Conservation (phyloP, 352 stramenopile genomes). For the Blastocystis hominis region DNA sequence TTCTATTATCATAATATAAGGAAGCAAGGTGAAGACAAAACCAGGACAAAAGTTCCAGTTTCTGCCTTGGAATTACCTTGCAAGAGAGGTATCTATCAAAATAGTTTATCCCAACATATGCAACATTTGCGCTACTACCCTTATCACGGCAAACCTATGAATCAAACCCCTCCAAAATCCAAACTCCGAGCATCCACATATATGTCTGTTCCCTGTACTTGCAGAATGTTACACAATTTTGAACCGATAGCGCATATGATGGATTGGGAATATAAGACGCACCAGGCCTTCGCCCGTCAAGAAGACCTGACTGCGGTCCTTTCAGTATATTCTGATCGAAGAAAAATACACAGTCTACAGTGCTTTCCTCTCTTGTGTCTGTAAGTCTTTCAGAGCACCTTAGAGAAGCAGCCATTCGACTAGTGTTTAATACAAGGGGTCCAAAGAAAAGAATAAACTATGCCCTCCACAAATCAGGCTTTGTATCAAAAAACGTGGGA, state of each 20-base stretch:
- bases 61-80: background rate
- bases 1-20: background rate
- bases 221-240: constrained; percentile 12
- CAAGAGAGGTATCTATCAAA: constrained; percentile 30
- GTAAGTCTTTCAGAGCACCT: constrained; percentile 1
- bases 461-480: background rate
- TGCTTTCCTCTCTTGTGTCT: constrained; percentile 2
- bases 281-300: background rate
- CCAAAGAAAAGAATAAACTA: background rate
- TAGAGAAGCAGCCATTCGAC: background rate
- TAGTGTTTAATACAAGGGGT: background rate
- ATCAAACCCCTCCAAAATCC: background rate
- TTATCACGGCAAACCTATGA: constrained; percentile 20
- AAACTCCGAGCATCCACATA: constrained; percentile 46
- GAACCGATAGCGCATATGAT: constrained; percentile 18
- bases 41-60: constrained; percentile 21
- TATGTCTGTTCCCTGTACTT: constrained; percentile 19
- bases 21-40: constrained; percentile 16
- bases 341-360: background rate
- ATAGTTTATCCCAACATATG: constrained; percentile 38
- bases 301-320: background rate
- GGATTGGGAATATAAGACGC: constrained; percentile 26
- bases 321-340: background rate
- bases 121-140: background rate
- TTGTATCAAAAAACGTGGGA: background rate